Conservation (phyloP, 2,329 filamentous ascomycete species). For the Colletotrichum lindemuthianum region DNA sequence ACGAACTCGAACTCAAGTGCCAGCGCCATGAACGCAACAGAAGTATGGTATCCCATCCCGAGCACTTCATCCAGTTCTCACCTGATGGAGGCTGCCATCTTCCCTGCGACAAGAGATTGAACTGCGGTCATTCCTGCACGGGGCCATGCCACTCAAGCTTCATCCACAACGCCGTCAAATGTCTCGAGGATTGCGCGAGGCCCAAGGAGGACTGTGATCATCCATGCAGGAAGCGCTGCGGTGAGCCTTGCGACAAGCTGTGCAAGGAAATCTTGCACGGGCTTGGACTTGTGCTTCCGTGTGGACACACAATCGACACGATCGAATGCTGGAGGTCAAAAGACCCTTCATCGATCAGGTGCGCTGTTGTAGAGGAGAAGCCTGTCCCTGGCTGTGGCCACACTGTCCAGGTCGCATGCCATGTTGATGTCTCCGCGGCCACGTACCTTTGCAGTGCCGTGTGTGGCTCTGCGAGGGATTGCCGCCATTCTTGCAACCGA, state of each 20-base stretch:
- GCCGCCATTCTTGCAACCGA: slow-evolving; percentile 67
- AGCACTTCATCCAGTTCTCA: slow-evolving; percentile 64
- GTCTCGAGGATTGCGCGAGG: slow-evolving; percentile 56
- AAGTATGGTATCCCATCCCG: slow-evolving; percentile 61
- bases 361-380: slow-evolving; percentile 56
- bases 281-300: slow-evolving; percentile 48
- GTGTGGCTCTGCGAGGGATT: slow-evolving; percentile 60
- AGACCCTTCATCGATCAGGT: slow-evolving; percentile 57
- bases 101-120: slow-evolving; percentile 59
- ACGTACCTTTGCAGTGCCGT: slow-evolving; percentile 57
- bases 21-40: slow-evolving; percentile 65
- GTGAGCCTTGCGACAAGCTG: slow-evolving; percentile 51
- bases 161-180: slow-evolving; percentile 58
- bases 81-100: slow-evolving; percentile 72
- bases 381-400: slow-evolving; percentile 67
- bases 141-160: slow-evolving; percentile 58
- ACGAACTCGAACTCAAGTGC: slow-evolving; percentile 64
- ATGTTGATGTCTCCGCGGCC: slow-evolving; percentile 51
- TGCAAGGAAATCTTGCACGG: slow-evolving; percentile 48
- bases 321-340: slow-evolving; percentile 55
- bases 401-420: slow-evolving; percentile 59
- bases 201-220: slow-evolving; percentile 55
- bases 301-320: slow-evolving; percentile 50
- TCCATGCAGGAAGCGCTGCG: slow-evolving; percentile 54
- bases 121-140: slow-evolving; percentile 59